These are phyloP conservation scores for Tripterygium wilfordii DNA, from an alignment of 177 flowering plant species.

Conservation along the genomic window DNA sequence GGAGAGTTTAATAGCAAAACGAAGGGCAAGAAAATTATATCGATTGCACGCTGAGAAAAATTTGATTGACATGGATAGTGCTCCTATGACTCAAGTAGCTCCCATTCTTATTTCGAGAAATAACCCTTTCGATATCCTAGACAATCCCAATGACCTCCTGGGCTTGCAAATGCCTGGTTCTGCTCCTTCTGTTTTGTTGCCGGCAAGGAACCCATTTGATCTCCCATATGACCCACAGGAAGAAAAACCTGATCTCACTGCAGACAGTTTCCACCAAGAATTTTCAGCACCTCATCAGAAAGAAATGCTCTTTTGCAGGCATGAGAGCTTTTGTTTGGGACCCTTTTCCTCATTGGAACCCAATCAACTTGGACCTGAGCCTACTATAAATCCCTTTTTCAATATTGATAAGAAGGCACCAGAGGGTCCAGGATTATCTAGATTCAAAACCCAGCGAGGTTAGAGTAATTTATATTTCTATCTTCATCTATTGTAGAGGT, in stretches of 20 bases:
- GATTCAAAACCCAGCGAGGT: constrained; percentile 18
- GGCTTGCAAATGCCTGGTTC: constrained; percentile 30
- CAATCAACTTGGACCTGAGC: neutral
- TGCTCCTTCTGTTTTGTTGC: constrained; percentile 43
- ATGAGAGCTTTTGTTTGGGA: constrained; percentile 49
- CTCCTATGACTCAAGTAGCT: constrained; percentile 21
- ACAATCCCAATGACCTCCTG: constrained; percentile 1
- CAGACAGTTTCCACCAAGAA: constrained; percentile 52
- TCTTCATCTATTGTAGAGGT: neutral
- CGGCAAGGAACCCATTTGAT: constrained; percentile 69
- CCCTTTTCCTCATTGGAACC: constrained; percentile 9
- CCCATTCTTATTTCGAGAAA: constrained; percentile 26
- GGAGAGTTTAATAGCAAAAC: constrained; percentile 73
- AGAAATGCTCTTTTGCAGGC: constrained; percentile 49
- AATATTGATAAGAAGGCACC: neutral
- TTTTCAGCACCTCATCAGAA: constrained; percentile 35
- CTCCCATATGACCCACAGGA: constrained; percentile 67
- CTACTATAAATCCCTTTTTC: constrained; percentile 2
- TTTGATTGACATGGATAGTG: constrained; percentile 28
- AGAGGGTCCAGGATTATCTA: constrained; percentile 3
- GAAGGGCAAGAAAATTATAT: constrained; percentile 52
- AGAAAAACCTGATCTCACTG: constrained; percentile 56
- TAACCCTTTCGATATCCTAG: constrained; percentile 11
- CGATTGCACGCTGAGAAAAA: constrained; percentile 33
- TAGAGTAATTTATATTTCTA: neutral